Conservation (phyloP, 768 basidiomycete genomes). For the Lanmaoa rubissima region DNA sequence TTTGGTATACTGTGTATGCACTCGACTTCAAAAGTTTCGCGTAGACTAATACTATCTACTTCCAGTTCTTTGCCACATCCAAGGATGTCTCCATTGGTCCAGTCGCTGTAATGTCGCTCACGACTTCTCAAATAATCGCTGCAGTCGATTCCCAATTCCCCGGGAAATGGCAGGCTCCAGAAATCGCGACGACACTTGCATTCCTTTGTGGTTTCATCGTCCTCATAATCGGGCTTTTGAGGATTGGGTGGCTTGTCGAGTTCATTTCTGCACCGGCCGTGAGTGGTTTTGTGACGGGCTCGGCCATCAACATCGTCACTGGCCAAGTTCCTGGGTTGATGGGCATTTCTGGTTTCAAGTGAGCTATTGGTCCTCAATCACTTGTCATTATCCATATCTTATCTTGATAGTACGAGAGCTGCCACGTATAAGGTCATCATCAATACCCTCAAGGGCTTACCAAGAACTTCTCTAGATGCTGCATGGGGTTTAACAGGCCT, state of each 20-base stretch:
- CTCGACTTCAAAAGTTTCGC: neutral
- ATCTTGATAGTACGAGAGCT: slow-evolving; percentile 66
- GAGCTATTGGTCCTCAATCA: slow-evolving; percentile 28
- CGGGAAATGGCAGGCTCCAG: slow-evolving; percentile 57
- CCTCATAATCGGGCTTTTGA: slow-evolving; percentile 82
- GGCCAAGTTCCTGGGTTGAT: slow-evolving; percentile 89
- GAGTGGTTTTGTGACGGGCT: slow-evolving; percentile 95
- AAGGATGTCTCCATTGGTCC: slow-evolving; percentile 99
- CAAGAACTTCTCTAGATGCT: slow-evolving; percentile 71
- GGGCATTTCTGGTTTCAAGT: slow-evolving; percentile 86
- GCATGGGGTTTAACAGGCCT: slow-evolving; percentile 86
- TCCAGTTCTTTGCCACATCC: slow-evolving; percentile 89
- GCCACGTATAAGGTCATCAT: slow-evolving; percentile 87
- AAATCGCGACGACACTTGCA: slow-evolving; percentile 83
- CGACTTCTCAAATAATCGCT: slow-evolving; percentile 76
- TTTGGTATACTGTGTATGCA: slow-evolving; percentile 75
- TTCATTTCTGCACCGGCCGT: slow-evolving; percentile 88
- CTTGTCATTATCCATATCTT: neutral
- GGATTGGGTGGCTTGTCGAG: slow-evolving; percentile 93
- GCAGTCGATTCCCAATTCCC: slow-evolving; percentile 55
- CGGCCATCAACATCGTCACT: slow-evolving; percentile 87
- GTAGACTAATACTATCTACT: neutral
- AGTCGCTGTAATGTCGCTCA: slow-evolving; percentile 97
- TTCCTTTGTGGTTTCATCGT: slow-evolving; percentile 91
- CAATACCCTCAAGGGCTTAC: slow-evolving; percentile 85